Base-by-base conservation (phyloP, 306 rosid species). In the Trifolium repens region DNA sequence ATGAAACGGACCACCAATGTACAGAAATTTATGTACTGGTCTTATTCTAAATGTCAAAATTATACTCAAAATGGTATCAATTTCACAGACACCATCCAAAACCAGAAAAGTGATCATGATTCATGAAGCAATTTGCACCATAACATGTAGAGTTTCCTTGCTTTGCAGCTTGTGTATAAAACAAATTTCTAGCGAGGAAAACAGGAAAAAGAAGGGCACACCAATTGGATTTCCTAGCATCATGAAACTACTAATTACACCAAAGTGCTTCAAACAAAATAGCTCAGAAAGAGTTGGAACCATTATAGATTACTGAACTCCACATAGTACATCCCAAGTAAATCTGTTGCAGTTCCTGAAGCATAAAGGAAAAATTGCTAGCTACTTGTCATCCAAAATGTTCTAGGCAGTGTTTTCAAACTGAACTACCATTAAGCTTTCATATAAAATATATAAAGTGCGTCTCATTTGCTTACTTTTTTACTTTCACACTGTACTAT, bases 121-220 rank as follows among this genome's bases (percentile, higher is more conserved):
- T 55, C 83, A 96, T 82, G 86, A 88, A 91, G 85, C 98, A 94
- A 72, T 72, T 27, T 24, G 89, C 71, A 62, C 94, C 98, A 39
- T 88, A 35, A 82, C 94, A 90, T 43, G 91, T 83, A 68, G 90
- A 82, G 1, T 55, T 76, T 75, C 96, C 97, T 86, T 87, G 90
- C 88, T 83, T 91, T 42, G 84, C 79, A 60, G 98, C 98, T 87
- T 94, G 93, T 12, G 76, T 54, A 61, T 91, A 93, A 61, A 88
- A 92, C 24, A 92, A 66, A 67, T 58, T 75, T 54, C 89, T 89
- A 58, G 91, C 87, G 34, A 90, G 90, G 16, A 90, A 16, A 78
- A 79, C 90, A n/a, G 96, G 85, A 86, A 90, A 89, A 44, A 44
- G 79, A 68, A 88, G 35, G 17, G 93, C 93, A 79, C 90, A 79